Percentiles rank a stretch among this genome's conserved stretches.
These are phyloP conservation scores for Phyllachora maydis DNA, from an alignment of 2,329 filamentous ascomycete genomes.

Conservation along the genomic window DNA sequence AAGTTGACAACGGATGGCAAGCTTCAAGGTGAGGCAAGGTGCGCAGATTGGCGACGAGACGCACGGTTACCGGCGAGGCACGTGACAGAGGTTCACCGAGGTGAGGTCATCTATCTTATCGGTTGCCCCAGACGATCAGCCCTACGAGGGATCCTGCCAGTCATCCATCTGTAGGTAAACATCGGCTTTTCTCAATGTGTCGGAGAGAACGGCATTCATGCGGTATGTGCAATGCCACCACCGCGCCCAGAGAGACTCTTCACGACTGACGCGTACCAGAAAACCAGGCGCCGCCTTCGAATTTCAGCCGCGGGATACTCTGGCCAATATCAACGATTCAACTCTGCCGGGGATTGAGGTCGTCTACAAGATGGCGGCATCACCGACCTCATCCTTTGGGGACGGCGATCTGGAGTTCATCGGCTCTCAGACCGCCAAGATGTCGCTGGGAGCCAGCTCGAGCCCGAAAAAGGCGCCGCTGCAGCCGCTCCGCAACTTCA, in stretches of 20 bases:
- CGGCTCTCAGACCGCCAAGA: slow-evolving; percentile 12
- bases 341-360: background rate
- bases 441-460: slow-evolving; percentile 6
- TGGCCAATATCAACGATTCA: background rate
- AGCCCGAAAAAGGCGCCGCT: slow-evolving; percentile 19
- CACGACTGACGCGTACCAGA: background rate
- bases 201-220: too few species aligned
- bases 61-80: too few species aligned
- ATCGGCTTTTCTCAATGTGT: too few species aligned
- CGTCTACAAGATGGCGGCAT: slow-evolving; percentile 7
- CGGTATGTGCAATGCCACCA: too few species aligned
- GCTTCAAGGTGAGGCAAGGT: too few species aligned
- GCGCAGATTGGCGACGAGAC: too few species aligned
- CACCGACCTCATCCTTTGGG: slow-evolving; percentile 12
- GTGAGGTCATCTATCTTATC: too few species aligned
- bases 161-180: too few species aligned
- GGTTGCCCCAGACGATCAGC: too few species aligned
- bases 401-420: slow-evolving; percentile 15
- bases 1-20: background rate
- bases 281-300: background rate
- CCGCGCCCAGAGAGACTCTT: too few species aligned
- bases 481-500: slow-evolving; percentile 13
- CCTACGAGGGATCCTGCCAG: too few species aligned
- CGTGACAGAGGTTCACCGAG: too few species aligned
- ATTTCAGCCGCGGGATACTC: background rate